Evolutionary conservation across 2,329 filamentous ascomycete genomes (phyloP).

Genomic region (Alternaria consortialis): DNA sequence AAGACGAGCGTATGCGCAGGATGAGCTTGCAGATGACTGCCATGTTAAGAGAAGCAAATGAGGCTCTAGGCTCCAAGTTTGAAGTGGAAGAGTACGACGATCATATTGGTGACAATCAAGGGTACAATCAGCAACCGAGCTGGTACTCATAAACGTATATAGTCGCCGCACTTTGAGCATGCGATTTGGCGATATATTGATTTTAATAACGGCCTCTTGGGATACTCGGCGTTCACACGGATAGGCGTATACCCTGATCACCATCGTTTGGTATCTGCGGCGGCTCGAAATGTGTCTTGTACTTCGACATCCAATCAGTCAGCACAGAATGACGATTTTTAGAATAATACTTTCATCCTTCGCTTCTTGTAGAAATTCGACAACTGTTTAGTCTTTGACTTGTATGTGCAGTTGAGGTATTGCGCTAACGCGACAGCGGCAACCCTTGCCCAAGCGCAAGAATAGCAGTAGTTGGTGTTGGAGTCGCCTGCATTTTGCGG

Average conservation of each 20-base stretch:
- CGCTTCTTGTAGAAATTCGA: background rate
- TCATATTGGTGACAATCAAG: slow-evolving; percentile 10
- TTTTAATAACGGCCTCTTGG: background rate
- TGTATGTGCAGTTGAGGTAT: background rate
- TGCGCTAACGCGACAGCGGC: background rate
- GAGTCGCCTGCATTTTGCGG: slow-evolving; percentile 2
- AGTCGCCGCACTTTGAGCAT: background rate
- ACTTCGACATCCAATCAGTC: background rate
- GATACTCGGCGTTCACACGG: background rate
- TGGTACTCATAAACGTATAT: slow-evolving; percentile 2
- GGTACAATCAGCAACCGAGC: background rate
- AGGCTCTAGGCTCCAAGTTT: slow-evolving; percentile 72
- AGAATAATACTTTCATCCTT: background rate
- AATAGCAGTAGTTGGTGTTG: background rate
- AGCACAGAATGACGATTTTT: background rate
- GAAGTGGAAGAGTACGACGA: slow-evolving; percentile 50
- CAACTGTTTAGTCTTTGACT: background rate
- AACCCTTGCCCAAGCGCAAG: background rate
- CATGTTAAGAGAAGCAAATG: slow-evolving; percentile 88
- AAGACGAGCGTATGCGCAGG: slow-evolving; percentile 79
- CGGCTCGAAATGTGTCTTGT: background rate
- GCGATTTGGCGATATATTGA: background rate
- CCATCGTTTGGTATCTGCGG: background rate
- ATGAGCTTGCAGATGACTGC: slow-evolving; percentile 82
- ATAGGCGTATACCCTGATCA: slow-evolving; percentile 3